Percentiles rank a stretch among this genome's conserved stretches.
phyloP scores from a whole-genome alignment of 345 rosid species.

The Eutrema heterophyllum region DNA sequence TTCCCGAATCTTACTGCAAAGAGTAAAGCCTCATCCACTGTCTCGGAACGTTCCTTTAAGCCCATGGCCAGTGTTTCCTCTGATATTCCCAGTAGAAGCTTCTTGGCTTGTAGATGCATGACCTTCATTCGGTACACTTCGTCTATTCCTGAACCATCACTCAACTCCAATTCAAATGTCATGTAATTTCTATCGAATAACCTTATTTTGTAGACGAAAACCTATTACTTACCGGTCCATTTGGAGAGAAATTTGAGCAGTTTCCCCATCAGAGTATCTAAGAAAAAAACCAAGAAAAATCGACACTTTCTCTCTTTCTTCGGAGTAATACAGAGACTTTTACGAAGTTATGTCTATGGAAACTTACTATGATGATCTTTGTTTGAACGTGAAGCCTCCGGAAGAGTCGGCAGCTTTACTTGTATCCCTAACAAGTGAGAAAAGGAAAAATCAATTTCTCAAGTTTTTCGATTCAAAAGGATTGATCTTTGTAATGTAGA shows the following conservation, averaged over 20 bases:
- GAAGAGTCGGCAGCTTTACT: constrained; percentile 27
- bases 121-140: constrained; percentile 23
- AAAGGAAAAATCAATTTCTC: not conserved
- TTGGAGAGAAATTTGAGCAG: constrained; percentile 19
- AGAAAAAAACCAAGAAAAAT: not conserved
- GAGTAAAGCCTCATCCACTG: constrained; percentile 27
- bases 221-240: constrained; percentile 15
- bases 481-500: not conserved
- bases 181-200: not conserved
- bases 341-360: not conserved
- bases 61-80: constrained; percentile 22
- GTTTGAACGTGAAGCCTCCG: constrained; percentile 16
- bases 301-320: not conserved
- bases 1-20: constrained; percentile 29
- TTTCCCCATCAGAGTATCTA: constrained; percentile 15
- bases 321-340: not conserved
- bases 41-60: constrained; percentile 20
- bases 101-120: constrained; percentile 24
- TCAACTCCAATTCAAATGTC: not conserved
- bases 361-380: constrained; percentile 21
- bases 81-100: constrained; percentile 25
- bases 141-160: constrained; percentile 19
- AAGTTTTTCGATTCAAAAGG: not conserved
- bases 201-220: not conserved
- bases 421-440: constrained; percentile 21